Conservation (phyloP, 306 rosid species). For the Hippophae tibetana region DNA sequence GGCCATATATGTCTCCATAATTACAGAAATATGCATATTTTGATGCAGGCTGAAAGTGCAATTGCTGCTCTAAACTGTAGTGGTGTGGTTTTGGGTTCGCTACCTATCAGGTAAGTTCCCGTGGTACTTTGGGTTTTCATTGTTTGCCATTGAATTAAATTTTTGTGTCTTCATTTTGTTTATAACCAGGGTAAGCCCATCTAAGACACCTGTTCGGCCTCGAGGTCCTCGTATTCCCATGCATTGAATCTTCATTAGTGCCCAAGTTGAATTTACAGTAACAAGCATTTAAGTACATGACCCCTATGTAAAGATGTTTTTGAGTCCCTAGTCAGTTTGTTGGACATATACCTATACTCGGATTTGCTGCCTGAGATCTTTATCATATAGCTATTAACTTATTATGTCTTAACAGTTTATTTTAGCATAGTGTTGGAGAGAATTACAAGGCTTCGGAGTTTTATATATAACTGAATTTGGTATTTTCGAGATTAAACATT, state of each 20-base stretch:
- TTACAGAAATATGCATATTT: no score
- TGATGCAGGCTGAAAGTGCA: conserved; percentile 68
- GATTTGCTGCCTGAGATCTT: conserved; percentile 22
- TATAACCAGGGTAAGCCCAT: conserved; percentile 29
- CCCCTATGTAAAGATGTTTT: conserved; percentile 32
- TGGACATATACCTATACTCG: conserved; percentile 10
- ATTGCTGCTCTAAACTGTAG: conserved; percentile 43
- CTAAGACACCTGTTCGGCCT: conserved; percentile 33
- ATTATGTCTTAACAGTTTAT: conserved; percentile 11
- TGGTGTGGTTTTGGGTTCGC: conserved; percentile 72
- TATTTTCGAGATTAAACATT: conserved; percentile 1
- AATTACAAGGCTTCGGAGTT: conserved; percentile 24
- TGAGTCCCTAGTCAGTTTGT: conserved; percentile 21
- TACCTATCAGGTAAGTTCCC: conserved; percentile 84
- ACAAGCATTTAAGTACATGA: neutral
- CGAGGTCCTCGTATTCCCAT: conserved; percentile 30
- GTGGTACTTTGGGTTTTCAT: conserved; percentile 3
- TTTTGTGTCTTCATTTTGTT: neutral
- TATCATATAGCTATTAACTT: conserved; percentile 1
- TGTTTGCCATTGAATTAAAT: neutral
- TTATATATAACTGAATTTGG: conserved; percentile 14
- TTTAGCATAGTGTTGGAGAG: conserved; percentile 25
- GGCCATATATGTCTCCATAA: no score
- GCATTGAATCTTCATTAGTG: conserved; percentile 15
- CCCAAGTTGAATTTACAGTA: conserved; percentile 13